Percentiles rank a stretch among this genome's conserved stretches.
Evolutionary conservation across 2,329 filamentous ascomycete genomes (phyloP).

Genomic region (Xylariaceae sp.): DNA sequence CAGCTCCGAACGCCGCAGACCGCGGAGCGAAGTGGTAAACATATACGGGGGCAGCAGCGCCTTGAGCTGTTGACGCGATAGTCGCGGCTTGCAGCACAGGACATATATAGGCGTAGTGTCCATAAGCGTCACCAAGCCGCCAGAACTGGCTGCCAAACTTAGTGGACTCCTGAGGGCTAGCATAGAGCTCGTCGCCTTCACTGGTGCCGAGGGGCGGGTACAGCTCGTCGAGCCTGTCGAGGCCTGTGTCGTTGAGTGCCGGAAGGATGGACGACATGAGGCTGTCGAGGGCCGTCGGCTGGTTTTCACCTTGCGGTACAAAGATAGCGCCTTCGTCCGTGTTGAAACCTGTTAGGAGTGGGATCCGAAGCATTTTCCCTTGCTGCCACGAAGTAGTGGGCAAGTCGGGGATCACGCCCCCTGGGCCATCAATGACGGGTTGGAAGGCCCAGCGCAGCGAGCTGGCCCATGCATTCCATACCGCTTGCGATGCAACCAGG

Average conservation of each 20-base stretch:
- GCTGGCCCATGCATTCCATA: slow-evolving; percentile 41
- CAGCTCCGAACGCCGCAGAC: slow-evolving; percentile 32
- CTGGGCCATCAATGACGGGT: slow-evolving; percentile 56
- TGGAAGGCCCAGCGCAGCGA: slow-evolving; percentile 60
- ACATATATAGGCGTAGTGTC: slow-evolving; percentile 59
- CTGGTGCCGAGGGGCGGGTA: slow-evolving; percentile 55
- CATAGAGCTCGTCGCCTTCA: slow-evolving; percentile 36
- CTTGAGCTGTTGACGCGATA: slow-evolving; percentile 31
- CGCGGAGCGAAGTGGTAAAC: slow-evolving; percentile 56
- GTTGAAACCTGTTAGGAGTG: slow-evolving; percentile 65
- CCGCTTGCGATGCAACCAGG: slow-evolving; percentile 36
- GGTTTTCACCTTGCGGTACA: slow-evolving; percentile 45
- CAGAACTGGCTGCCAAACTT: slow-evolving; percentile 49
- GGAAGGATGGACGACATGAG: slow-evolving; percentile 62
- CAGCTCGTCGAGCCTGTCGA: slow-evolving; percentile 48
- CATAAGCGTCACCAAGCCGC: slow-evolving; percentile 55
- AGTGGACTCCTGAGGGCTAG: slow-evolving; percentile 31
- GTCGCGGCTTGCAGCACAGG: slow-evolving; percentile 57
- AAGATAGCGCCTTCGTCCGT: slow-evolving; percentile 64
- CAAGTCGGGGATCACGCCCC: slow-evolving; percentile 48
- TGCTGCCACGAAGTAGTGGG: slow-evolving; percentile 56
- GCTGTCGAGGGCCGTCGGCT: slow-evolving; percentile 46
- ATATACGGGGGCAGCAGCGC: slow-evolving; percentile 36
- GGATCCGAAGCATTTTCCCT: slow-evolving; percentile 48
- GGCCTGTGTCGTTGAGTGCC: slow-evolving; percentile 44